Evolutionary conservation across 768 basidiomycete genomes (phyloP), one percentile per base, ranked within the genome.

Genomic region (Collybia sordida): DNA sequence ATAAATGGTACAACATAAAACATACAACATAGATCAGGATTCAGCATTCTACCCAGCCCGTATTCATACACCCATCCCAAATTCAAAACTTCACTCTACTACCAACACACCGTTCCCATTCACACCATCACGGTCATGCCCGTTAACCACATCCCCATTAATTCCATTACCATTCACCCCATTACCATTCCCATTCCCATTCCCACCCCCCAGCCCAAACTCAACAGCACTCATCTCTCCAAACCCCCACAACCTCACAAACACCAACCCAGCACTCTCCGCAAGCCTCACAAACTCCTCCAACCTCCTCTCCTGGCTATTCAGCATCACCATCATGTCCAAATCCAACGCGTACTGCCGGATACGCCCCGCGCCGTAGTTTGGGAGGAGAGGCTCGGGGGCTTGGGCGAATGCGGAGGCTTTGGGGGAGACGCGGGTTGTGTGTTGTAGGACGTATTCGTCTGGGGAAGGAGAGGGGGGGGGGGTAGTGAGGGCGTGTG

Each of bases 361-460:
- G 25, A 69, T 57, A 23, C 62, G 62, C 2, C 75, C 78, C 14
- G 64, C 63, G 6, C 76, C 76, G 51, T 69, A 78, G 59, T 77
- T 78, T 4, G 77, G 70, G 1, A 79, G 64, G 27, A 81, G 56
- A 0, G 77, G 78, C 44, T 70, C 66, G 0, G 76, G 76, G 3
- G 75, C 76, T 55, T 63, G 54, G 31, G 12, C 38, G 31, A 59
- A 53, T 1, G 34, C 38, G 28, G 50, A 35, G 12, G 52, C 42
- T 31, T 53, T 47, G 14, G 57, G 50, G 6, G 57, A 34, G 25
- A 48, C 42, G 22, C 58, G 55, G 17, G 56, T 53, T 11, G 59
- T 56, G 39, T 64, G 55, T 43, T 66, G 69, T 19, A 72, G 56
- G 38, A 72, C 58, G 48, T 62, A 63, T 44, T 75, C 73, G 45